These are phyloP conservation scores for Cladorrhinum sp. DNA, from an alignment of 2,329 filamentous ascomycete species.

Conservation along the genomic window DNA sequence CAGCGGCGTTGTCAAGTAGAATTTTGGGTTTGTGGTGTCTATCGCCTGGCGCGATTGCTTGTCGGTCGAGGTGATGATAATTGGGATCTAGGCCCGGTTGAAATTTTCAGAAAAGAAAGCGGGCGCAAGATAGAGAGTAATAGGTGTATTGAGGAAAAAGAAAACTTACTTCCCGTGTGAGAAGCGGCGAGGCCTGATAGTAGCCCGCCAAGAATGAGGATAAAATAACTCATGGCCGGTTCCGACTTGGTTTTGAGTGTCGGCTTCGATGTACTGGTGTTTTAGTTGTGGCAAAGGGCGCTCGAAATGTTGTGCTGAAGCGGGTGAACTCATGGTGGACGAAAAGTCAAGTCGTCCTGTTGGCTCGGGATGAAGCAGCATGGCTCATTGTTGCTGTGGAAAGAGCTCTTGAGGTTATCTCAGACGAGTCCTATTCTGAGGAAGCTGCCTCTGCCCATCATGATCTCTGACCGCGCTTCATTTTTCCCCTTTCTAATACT, in stretches of 20 bases:
- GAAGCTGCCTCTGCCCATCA: background rate
- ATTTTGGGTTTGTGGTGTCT: background rate
- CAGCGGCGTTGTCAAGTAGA: background rate
- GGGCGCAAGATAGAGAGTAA: too few relatives aligned
- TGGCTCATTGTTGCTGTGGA: background rate
- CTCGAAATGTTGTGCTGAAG: too few relatives aligned
- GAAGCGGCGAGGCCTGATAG: background rate
- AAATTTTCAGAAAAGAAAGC: background rate
- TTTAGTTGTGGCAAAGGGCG: background rate
- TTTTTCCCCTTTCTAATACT: too few relatives aligned
- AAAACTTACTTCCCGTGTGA: background rate
- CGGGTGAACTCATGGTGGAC: too few relatives aligned
- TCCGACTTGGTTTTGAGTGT: background rate
- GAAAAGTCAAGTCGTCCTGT: too few relatives aligned
- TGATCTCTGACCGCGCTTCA: too few relatives aligned
- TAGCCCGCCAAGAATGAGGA: background rate
- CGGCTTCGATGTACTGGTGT: background rate
- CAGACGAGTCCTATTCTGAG: background rate
- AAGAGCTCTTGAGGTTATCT: background rate
- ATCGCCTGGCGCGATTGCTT: background rate
- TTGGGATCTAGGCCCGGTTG: conserved; percentile 18
- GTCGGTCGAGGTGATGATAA: background rate
- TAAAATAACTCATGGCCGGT: background rate
- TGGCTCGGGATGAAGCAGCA: background rate
- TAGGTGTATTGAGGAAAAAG: background rate